Conservation (phyloP, 768 basidiomycete genomes). For the Hericium coralloides region DNA sequence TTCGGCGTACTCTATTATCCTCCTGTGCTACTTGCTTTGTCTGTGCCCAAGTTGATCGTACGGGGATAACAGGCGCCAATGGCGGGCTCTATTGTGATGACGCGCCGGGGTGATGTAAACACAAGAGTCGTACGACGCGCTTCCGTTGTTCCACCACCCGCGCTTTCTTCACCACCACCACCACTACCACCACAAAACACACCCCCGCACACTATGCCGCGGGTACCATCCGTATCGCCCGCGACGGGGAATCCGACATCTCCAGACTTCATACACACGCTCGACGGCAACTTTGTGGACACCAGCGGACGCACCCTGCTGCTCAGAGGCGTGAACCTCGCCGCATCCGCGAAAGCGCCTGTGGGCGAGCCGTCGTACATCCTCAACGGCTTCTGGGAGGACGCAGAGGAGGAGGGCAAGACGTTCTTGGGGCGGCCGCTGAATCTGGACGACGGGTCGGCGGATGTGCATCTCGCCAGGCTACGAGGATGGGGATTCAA, state of each 20-base stretch:
- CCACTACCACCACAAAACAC: too few relatives aligned
- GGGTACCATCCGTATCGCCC: constrained; percentile 47
- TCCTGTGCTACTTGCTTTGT: too few relatives aligned
- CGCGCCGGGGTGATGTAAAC: too few relatives aligned
- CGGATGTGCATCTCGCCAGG: constrained; percentile 80
- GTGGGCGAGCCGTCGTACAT: constrained; percentile 56
- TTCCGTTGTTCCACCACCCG: too few relatives aligned
- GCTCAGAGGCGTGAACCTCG: constrained; percentile 91
- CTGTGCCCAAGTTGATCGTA: too few relatives aligned
- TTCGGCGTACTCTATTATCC: too few relatives aligned
- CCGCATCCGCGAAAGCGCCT: constrained; percentile 83
- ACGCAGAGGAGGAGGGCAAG: constrained; percentile 57
- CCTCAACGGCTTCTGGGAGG: constrained; percentile 75
- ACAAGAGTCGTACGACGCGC: too few relatives aligned
- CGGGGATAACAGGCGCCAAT: too few relatives aligned
- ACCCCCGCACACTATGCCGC: constrained; percentile 34
- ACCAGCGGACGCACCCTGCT: constrained; percentile 65
- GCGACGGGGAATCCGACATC: constrained; percentile 42
- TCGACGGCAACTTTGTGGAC: constrained; percentile 65
- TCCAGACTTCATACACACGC: constrained; percentile 54
- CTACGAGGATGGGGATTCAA: constrained; percentile 93
- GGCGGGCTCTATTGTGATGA: too few relatives aligned
- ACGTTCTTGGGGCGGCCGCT: constrained; percentile 75
- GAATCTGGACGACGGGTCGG: constrained; percentile 75
- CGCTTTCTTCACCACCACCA: too few relatives aligned